A percentile compares a stretch with the other conserved stretches of the same genome.
Conservation (phyloP, 352 stramenopile species). For the Albugo candida region DNA sequence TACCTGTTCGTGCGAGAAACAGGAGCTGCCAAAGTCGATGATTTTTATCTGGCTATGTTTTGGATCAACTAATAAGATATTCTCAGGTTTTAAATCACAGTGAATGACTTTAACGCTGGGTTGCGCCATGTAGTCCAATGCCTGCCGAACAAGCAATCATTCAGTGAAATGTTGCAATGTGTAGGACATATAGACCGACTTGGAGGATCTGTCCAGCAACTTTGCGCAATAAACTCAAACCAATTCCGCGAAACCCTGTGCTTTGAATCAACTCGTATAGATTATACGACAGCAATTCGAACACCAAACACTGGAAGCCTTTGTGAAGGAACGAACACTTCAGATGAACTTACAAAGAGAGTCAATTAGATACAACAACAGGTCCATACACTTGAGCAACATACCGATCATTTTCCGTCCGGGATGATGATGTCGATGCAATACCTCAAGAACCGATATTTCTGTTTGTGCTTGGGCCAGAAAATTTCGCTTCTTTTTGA, state of each 20-base stretch:
- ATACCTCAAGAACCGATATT: slow-evolving; percentile 86
- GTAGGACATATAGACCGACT: slow-evolving; percentile 6
- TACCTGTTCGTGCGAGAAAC: slow-evolving; percentile 81
- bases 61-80: slow-evolving; percentile 90
- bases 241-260: slow-evolving; percentile 82
- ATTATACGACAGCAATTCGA: slow-evolving; percentile 91
- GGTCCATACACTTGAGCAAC: slow-evolving; percentile 1
- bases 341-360: slow-evolving; percentile 63
- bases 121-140: slow-evolving; percentile 76
- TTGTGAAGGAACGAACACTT: slow-evolving; percentile 90
- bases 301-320: slow-evolving; percentile 96
- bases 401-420: slow-evolving; percentile 87
- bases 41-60: slow-evolving; percentile 95
- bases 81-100: slow-evolving; percentile 99
- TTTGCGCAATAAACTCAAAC: slow-evolving; percentile 89
- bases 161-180: slow-evolving; percentile 19
- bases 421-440: slow-evolving; percentile 63
- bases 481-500: slow-evolving; percentile 98
- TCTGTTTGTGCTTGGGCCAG: slow-evolving; percentile 93
- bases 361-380: slow-evolving; percentile 2
- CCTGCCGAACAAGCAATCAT: slow-evolving; percentile 12
- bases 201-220: slow-evolving; percentile 91
- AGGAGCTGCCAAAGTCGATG: slow-evolving; percentile 98
- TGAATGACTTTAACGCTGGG: slow-evolving; percentile 94
- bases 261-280: slow-evolving; percentile 94